These are phyloP conservation scores for Podaxis rugospora DNA, from an alignment of 768 basidiomycete genomes.

Conservation along the genomic window DNA sequence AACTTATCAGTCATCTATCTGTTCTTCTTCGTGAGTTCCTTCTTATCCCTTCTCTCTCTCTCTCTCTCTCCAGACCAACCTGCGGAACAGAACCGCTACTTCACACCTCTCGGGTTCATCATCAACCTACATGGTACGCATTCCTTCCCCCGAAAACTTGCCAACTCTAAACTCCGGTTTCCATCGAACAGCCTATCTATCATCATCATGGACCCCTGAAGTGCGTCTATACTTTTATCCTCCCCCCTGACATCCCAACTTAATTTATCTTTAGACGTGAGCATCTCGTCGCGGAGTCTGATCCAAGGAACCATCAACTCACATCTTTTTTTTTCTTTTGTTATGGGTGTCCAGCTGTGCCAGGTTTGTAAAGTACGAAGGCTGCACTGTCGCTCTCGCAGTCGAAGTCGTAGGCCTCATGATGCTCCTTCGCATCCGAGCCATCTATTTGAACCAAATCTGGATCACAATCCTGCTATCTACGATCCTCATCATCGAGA, in stretches of 20 bases:
- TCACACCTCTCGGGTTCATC: conserved; percentile 60
- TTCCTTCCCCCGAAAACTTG: neutral
- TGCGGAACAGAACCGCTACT: conserved; percentile 50
- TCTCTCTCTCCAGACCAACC: neutral
- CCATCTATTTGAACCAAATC: conserved; percentile 31
- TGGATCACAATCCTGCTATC: conserved; percentile 26
- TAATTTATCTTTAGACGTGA: conserved; percentile 10
- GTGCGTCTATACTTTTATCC: conserved; percentile 19
- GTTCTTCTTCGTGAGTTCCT: conserved; percentile 34
- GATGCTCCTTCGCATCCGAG: conserved; percentile 53
- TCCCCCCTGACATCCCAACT: neutral
- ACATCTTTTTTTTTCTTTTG: neutral
- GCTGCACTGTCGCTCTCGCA: conserved; percentile 31
- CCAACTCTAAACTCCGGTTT: neutral
- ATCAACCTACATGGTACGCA: conserved; percentile 45
- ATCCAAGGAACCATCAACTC: neutral
- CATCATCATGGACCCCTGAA: conserved; percentile 34
- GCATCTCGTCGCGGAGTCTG: neutral
- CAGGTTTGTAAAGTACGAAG: conserved; percentile 48
- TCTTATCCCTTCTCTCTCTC: neutral
- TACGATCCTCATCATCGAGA: conserved; percentile 37
- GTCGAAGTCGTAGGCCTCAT: conserved; percentile 31
- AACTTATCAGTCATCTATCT: conserved; percentile 32
- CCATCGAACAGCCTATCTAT: conserved; percentile 32
- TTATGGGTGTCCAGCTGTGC: conserved; percentile 28